A percentile compares a stretch with the other conserved stretches of the same genome.
These are phyloP conservation scores for Yamadazyma paraphyllophila DNA, from an alignment of 805 yeast genomes.

Conservation along the genomic window DNA sequence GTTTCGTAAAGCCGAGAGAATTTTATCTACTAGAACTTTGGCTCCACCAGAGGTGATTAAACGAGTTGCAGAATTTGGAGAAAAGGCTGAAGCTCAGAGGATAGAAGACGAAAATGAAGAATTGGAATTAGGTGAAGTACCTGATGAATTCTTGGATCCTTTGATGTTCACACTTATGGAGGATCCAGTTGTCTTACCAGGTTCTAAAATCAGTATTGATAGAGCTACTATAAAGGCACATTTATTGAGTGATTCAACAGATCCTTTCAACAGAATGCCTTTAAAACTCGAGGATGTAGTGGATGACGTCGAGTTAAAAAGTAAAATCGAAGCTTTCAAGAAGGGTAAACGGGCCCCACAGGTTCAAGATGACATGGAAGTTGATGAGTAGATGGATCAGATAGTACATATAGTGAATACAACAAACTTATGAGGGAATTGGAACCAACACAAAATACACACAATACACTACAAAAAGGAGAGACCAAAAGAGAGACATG, in stretches of 20 bases:
- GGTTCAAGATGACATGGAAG: constrained; percentile 13
- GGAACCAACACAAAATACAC: no score
- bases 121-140: constrained; percentile 84
- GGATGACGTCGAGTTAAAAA: constrained; percentile 70
- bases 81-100: constrained; percentile 60
- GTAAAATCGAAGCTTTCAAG: constrained; percentile 51
- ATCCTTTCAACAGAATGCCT: constrained; percentile 95
- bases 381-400: background rate
- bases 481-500: no score
- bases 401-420: background rate
- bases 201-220: constrained; percentile 82
- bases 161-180: constrained; percentile 94
- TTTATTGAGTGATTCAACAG: constrained; percentile 89
- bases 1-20: constrained; percentile 68
- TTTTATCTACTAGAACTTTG: constrained; percentile 57
- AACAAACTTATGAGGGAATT: no score
- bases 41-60: constrained; percentile 48
- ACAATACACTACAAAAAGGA: no score
- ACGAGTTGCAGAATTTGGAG: constrained; percentile 54
- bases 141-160: constrained; percentile 96
- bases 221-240: constrained; percentile 91
- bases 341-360: constrained; percentile 29
- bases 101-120: constrained; percentile 77
- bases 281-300: constrained; percentile 82
- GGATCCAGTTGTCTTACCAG: constrained; percentile 93